These are phyloP conservation scores for Bidens hawaiensis DNA, from an alignment of 140 eudicot genomes.

Conservation along the genomic window DNA sequence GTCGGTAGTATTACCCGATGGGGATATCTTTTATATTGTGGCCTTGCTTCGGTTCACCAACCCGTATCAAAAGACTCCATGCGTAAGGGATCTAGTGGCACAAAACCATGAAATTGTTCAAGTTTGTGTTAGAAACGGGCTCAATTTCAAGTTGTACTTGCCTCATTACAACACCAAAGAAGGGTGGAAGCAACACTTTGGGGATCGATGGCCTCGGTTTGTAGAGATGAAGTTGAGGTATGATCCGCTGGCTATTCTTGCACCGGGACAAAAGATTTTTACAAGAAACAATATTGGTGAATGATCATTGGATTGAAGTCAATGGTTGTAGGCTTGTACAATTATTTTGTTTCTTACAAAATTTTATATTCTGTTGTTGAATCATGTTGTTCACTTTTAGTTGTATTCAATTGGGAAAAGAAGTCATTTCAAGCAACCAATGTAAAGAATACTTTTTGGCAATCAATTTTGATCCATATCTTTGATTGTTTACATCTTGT, in stretches of 20 bases:
- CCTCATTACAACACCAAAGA: conserved; percentile 56
- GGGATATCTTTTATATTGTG: conserved; percentile 79
- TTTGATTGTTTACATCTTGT: conserved; percentile 21
- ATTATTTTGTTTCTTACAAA: conserved; percentile 39
- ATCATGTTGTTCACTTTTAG: conserved; percentile 13
- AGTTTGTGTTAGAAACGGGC: conserved; percentile 44
- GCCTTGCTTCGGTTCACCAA: conserved; percentile 68
- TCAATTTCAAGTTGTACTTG: conserved; percentile 64
- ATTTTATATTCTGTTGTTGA: conserved; percentile 17
- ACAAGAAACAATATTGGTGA: conserved; percentile 33
- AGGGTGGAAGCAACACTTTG: conserved; percentile 84
- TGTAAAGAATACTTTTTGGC: conserved; percentile 37
- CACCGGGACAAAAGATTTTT: conserved; percentile 94
- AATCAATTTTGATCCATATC: conserved; percentile 32
- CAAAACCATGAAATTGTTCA: conserved; percentile 63
- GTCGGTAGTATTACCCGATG: conserved; percentile 72
- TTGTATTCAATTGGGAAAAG: conserved; percentile 29
- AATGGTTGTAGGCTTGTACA: conserved; percentile 34
- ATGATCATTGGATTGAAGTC: conserved; percentile 21
- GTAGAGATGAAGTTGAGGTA: conserved; percentile 57
- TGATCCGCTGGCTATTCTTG: conserved; percentile 90
- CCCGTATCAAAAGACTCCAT: conserved; percentile 55
- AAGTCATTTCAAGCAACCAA: conserved; percentile 24
- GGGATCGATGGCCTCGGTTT: conserved; percentile 71
- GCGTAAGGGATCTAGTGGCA: conserved; percentile 47